Base-by-base conservation (phyloP, 441 rosid genomes). In the Pelargonium cotyledonis region DNA sequence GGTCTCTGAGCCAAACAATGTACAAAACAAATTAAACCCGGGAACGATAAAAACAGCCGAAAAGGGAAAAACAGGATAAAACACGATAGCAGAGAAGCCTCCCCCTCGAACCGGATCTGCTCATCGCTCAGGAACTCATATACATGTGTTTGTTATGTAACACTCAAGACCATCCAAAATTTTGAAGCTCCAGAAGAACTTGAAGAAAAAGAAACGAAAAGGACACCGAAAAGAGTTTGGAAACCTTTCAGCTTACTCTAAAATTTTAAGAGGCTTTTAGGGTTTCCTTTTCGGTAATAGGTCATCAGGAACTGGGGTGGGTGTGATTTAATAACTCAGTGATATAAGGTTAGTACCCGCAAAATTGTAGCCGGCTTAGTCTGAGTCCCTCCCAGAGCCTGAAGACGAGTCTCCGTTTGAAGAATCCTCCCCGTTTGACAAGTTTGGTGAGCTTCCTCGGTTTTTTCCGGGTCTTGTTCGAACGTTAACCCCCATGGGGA, bases 401-500 rank as follows among this genome's bases (percentile, higher is more conserved):
- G 74, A 70, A 47, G 75, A 74, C 68, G 65, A 57, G 55, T 80
- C 83, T 67, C 77, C 85, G 0, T 62, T 44, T 8, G 65, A 63
- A 72, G 76, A 72, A 60, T 74, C 83, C 73, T 78, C 90, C 71
- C 75, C 73, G 5, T 75, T 78, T 18, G 66, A 66, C 65, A 68
- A 63, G 68, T 69, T 65, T 14, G 72, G 70, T 2, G 68, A 49
- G 71, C 71, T 70, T 73, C 78, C 81, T 66, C 72, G 78, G 70
- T 80, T 69, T 71, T 82, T 86, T 60, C 82, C 86, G 1, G 80
- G 80, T 73, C 88, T 80, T 19, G 78, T 79, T 77, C 89, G 85
- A 70, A 82, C 75, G 43, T 78, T 83, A 43, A 74, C 81, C 57
- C 91, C 91, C 80, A 81, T 75, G 14, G 94, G 91, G 67, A 86